Base-by-base conservation (phyloP, 495 filamentous ascomycete species). In the Annulohypoxylon nitens region DNA sequence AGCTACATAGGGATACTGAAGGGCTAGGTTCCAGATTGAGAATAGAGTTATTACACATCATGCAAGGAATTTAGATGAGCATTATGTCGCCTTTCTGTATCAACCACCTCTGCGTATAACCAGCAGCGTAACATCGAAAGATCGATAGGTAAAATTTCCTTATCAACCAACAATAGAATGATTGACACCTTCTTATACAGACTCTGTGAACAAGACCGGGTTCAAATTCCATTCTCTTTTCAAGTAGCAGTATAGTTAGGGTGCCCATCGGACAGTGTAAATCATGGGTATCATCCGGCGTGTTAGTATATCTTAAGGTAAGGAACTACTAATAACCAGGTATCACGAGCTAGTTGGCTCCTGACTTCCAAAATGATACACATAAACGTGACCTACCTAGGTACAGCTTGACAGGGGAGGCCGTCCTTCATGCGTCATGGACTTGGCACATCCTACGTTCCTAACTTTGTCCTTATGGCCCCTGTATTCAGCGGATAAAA, bases 401-500 rank as follows among this genome's bases (percentile, higher is more conserved):
- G 30, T 30, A 14, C n/a, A 6, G 20, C 26, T 23, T 20, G 55
- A 34, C 11, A 59, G 25, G 34, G 36, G 9, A 59, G 43, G 6
- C 14, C 14, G 16, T 11, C 16, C 43, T 25, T 12, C 14, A 36
- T 37, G 26, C 25, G 55, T 41, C 18, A 41, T 16, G 9, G 18
- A 20, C 33, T 59, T 41, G 34, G 51, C 51, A 59, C 33, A 2
- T 37, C 11, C 6, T 37, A 58, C 23, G 34, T 34, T 59, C 34
- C n/a, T 30, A 25, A 16, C 14, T 58, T 57, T 36, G 9, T 61
- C 39, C 34, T 33, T 66, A 34, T 1, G 55, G 62, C 33, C 64
- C 63, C 54, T 61, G 65, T 43, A 18, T 36, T 14, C 30, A 11
- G 39, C 64, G 68, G 69, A 20, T 75, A 75, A 75, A 75, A 54